Conservation (phyloP, 345 rosid genomes). For the Abelmoschus esculentus region DNA sequence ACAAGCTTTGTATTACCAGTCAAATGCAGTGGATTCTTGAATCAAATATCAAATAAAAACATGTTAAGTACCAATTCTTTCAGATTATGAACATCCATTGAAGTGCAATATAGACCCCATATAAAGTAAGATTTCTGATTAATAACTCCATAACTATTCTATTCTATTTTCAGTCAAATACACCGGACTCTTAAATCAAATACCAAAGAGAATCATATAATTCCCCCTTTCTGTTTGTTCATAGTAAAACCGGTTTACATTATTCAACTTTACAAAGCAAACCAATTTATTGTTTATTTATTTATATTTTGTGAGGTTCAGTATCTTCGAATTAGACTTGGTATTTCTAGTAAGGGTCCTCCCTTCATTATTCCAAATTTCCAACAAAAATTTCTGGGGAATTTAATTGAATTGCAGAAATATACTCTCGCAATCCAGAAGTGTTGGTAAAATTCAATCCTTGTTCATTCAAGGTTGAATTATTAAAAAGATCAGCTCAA, state of each 20-base stretch:
- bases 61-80: not conserved
- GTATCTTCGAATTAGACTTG: not conserved
- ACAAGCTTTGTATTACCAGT: not conserved
- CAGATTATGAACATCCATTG: not conserved
- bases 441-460: not conserved
- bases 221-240: not conserved
- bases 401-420: not conserved
- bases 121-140: not conserved
- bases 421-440: not conserved
- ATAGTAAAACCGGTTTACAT: not conserved
- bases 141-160: not conserved
- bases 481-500: not conserved
- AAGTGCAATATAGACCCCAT: not conserved
- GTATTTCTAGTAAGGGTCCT: no score
- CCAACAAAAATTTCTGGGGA: not conserved
- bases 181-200: not conserved
- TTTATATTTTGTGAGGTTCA: not conserved
- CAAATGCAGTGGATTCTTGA: not conserved
- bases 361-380: no score
- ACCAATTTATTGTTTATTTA: no score
- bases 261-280: not conserved
- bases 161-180: not conserved
- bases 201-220: not conserved
- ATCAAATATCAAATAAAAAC: not conserved
- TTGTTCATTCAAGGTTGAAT: not conserved